Evolutionary conservation across 2,329 filamentous ascomycete genomes (phyloP).

Genomic region (Paraphoma chrysanthemicola): DNA sequence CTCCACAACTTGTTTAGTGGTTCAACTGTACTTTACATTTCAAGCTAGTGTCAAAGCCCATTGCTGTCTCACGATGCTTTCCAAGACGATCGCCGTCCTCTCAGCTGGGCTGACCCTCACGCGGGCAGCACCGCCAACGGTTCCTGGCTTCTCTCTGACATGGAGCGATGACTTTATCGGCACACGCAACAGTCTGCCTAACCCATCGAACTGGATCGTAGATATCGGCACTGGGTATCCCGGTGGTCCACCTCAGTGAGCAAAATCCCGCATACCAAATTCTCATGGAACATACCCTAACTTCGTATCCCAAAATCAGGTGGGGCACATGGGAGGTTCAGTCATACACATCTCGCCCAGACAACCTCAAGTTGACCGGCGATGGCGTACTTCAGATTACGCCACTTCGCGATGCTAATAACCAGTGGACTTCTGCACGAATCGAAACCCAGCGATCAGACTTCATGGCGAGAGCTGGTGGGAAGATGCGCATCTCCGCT

Average conservation of each 20-base stretch:
- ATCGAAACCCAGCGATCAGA: conserved; percentile 11
- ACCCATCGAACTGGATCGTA: conserved; percentile 8
- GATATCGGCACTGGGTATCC: conserved; percentile 11
- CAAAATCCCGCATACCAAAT: no score
- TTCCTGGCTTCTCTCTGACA: conserved; percentile 4
- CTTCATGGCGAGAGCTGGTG: conserved; percentile 6
- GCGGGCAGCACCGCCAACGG: neutral
- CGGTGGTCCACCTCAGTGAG: conserved; percentile 5
- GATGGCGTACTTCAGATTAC: conserved; percentile 9
- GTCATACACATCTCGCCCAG: conserved; percentile 6
- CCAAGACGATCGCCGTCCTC: neutral
- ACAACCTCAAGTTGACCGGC: conserved; percentile 8
- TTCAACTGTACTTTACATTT: no score
- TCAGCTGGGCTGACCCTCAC: neutral
- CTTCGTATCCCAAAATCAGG: no score
- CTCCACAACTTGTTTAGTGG: no score
- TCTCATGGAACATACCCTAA: no score
- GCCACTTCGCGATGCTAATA: neutral
- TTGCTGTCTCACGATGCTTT: conserved; percentile 1
- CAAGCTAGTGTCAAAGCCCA: no score
- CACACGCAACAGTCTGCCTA: neutral
- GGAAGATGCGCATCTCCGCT: conserved; percentile 8
- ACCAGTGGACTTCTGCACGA: conserved; percentile 9
- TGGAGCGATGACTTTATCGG: conserved; percentile 14
- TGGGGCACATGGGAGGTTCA: conserved; percentile 11